A percentile compares a stretch with the other conserved stretches of the same genome.
Conservation (phyloP, 495 filamentous ascomycete species). For the Neurospora pannonica region DNA sequence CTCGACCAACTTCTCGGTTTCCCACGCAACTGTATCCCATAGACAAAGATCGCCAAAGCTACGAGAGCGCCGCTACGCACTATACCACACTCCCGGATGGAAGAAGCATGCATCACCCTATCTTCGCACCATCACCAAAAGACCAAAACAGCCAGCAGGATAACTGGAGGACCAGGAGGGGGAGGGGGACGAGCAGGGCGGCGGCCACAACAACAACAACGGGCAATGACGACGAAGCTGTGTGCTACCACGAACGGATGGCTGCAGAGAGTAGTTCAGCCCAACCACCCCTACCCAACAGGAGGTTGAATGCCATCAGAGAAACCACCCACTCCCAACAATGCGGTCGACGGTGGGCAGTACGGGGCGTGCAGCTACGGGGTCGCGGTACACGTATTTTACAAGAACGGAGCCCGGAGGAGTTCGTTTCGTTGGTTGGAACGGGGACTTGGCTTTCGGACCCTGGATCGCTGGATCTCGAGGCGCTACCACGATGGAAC, state of each 20-base stretch:
- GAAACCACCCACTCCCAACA: background rate
- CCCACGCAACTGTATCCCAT: background rate
- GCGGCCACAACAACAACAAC: background rate
- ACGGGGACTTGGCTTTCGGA: background rate
- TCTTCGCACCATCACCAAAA: background rate
- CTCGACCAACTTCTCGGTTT: background rate
- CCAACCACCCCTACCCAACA: background rate
- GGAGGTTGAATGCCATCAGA: background rate
- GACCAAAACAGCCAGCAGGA: background rate
- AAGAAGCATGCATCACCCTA: background rate
- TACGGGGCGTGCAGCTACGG: background rate
- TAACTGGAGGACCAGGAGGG: background rate
- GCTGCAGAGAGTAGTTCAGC: background rate
- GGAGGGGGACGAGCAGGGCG: background rate
- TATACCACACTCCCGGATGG: background rate
- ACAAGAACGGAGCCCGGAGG: background rate
- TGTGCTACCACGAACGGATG: background rate
- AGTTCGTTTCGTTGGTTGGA: background rate
- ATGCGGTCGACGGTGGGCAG: background rate
- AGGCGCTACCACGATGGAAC: background rate
- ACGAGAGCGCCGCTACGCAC: background rate
- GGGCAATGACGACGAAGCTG: background rate
- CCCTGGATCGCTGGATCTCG: background rate
- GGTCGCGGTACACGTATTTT: background rate
- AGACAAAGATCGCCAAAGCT: background rate